Evolutionary conservation across 352 stramenopile species (phyloP).

Genomic region (Pythium utonaiense): DNA sequence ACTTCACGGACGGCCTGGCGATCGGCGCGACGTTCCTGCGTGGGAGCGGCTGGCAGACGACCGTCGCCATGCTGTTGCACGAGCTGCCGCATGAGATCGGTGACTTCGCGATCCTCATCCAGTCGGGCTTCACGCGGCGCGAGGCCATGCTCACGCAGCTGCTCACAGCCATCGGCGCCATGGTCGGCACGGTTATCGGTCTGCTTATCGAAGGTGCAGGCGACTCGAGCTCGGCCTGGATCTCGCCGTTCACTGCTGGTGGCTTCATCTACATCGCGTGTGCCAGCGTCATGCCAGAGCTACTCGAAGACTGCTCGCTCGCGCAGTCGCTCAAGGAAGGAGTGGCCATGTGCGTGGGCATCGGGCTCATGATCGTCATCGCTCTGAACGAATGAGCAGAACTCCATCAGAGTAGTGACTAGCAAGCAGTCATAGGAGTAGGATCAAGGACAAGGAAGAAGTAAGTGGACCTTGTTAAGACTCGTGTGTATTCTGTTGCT

Average conservation of each 20-base stretch:
- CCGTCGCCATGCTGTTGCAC: constrained; percentile 86
- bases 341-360: constrained; percentile 59
- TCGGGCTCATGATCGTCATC: constrained; percentile 80
- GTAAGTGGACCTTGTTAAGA: no score
- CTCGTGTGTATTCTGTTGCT: constrained; percentile 1
- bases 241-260: constrained; percentile 81
- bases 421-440: no score
- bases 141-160: constrained; percentile 91
- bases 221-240: constrained; percentile 69
- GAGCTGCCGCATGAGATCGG: constrained; percentile 92
- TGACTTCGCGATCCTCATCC: constrained; percentile 90
- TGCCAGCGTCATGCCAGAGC: constrained; percentile 88
- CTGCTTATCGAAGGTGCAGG: constrained; percentile 69
- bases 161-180: constrained; percentile 88
- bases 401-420: no score
- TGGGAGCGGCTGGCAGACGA: constrained; percentile 79
- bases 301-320: constrained; percentile 84
- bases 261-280: constrained; percentile 93
- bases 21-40: constrained; percentile 89
- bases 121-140: constrained; percentile 85
- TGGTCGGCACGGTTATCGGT: constrained; percentile 87
- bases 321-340: constrained; percentile 66
- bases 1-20: constrained; percentile 92
- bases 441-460: no score
- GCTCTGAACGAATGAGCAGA: constrained; percentile 59